These are phyloP conservation scores for Sporothrix globosa DNA, from an alignment of 2,329 filamentous ascomycete genomes.

Conservation along the genomic window DNA sequence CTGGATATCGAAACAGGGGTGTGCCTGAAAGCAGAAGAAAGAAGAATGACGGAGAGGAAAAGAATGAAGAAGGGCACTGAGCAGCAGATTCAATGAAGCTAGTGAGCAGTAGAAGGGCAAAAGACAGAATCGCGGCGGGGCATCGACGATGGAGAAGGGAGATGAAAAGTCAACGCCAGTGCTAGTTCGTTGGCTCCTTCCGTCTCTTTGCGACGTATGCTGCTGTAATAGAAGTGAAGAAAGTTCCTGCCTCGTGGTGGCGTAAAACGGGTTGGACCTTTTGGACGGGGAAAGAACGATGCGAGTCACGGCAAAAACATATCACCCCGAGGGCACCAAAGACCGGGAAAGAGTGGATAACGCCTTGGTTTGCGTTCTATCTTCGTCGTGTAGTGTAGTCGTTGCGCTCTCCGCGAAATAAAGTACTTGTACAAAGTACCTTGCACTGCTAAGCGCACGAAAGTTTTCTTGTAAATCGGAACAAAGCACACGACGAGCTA, in stretches of 20 bases:
- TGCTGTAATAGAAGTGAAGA: not conserved
- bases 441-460: not conserved
- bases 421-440: not conserved
- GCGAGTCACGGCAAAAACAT: constrained; percentile 1
- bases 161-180: not conserved
- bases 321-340: constrained; percentile 18
- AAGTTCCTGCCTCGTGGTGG: constrained; percentile 11
- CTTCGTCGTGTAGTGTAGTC: not conserved
- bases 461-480: not conserved
- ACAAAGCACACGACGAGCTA: not conserved
- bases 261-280: not conserved
- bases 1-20: constrained; percentile 14
- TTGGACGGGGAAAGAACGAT: constrained; percentile 8
- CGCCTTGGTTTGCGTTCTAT: not conserved
- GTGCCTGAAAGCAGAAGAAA: not conserved
- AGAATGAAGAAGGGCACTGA: not conserved
- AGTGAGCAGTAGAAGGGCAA: constrained; percentile 17
- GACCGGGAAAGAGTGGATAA: constrained; percentile 7
- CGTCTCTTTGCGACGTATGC: not conserved
- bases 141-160: constrained; percentile 1
- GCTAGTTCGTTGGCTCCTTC: constrained; percentile 4
- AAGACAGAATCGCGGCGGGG: constrained; percentile 14
- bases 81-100: constrained; percentile 6
- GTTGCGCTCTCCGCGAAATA: not conserved
- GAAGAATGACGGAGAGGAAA: constrained; percentile 3